phyloP scores from a whole-genome alignment of 2,329 filamentous ascomycete species.

The Fusarium chuoi region DNA sequence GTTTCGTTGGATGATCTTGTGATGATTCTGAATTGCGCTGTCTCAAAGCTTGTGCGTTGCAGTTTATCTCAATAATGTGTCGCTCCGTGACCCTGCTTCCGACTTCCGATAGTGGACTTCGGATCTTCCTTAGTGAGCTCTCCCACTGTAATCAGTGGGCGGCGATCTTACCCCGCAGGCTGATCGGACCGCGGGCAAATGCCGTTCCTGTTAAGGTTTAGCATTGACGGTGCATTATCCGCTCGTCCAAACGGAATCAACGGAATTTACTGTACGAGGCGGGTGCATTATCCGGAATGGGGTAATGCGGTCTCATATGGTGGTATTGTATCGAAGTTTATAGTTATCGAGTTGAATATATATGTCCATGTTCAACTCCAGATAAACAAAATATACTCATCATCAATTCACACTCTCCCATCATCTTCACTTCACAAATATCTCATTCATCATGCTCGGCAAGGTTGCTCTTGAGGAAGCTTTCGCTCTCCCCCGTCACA shows the following conservation, averaged over 20 bases:
- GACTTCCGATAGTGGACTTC: slow-evolving; percentile 26
- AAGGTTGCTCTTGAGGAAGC: slow-evolving; percentile 72
- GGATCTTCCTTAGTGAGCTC: not conserved
- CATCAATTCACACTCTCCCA: not conserved
- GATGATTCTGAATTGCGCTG: not conserved
- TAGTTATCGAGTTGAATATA: not conserved
- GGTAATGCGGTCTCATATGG: not conserved
- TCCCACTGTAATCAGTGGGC: not conserved
- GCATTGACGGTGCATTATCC: slow-evolving; percentile 19
- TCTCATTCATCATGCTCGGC: slow-evolving; percentile 59
- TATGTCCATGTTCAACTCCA: not conserved
- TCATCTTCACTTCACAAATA: not conserved
- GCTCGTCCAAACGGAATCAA: slow-evolving; percentile 7
- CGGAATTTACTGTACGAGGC: not conserved
- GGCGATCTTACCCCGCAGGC: slow-evolving; percentile 24
- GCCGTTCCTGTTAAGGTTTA: not conserved
- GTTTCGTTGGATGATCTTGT: not conserved
- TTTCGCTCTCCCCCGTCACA: slow-evolving; percentile 67
- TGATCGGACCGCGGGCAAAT: slow-evolving; percentile 15
- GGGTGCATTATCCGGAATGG: slow-evolving; percentile 21
- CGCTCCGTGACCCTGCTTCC: slow-evolving; percentile 20
- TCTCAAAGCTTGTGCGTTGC: not conserved
- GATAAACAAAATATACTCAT: not conserved
- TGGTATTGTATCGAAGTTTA: not conserved
- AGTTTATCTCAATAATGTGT: not conserved